Base-by-base conservation (phyloP, 2,329 filamentous ascomycete genomes). In the Magnaporthiopsis rhizophila region DNA sequence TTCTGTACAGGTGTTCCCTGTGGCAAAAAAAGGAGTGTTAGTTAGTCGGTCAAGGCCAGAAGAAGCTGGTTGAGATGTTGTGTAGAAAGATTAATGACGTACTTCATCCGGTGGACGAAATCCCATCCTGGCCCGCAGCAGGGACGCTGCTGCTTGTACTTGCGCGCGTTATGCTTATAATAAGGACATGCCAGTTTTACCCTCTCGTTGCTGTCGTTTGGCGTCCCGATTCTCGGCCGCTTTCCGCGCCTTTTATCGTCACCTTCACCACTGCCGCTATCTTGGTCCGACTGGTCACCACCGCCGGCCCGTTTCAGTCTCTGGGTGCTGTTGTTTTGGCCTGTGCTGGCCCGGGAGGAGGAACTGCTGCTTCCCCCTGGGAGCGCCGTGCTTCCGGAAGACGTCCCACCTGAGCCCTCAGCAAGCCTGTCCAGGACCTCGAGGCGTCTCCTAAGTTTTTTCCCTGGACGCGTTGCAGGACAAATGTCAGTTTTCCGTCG, bases 21-120 rank as follows among this genome's bases (percentile, higher is more conserved):
- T 15, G 3, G 56, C 12, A n/a, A 18, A 2, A 6, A 1, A 26
- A 26, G 34, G 34, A 8, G 30, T 30, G 30, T 30, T 4, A 0
- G 34, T 65, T 12, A 13, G 30, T 13, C 15, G 26, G 11, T 9
- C 9, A 18, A 58, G 57, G 56, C n/a, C 57, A 58, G 56, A 18
- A 26, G 1, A 21, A 30, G 30, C 30, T 5, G 21, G 13, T 18
- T 28, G 57, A 32, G 24, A 30, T 2, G 0, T 3, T 28, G 60
- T 28, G 34, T 36, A 8, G 34, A 62, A 60, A 50, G n/a, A n/a
- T 18, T 3, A 56, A 24, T 0, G 1, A 66, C 71, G 50, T 65
- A 75, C 70, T 79, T 79, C 69, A 78, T 73, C 0, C 76, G 71
- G 62, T 77, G 75, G 0, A 77, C 74, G 8, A 72, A 75, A 1